Evolutionary conservation across 768 basidiomycete species (phyloP), one percentile per base, ranked within the genome.

Genomic region (Pleurotus citrinopileatus): DNA sequence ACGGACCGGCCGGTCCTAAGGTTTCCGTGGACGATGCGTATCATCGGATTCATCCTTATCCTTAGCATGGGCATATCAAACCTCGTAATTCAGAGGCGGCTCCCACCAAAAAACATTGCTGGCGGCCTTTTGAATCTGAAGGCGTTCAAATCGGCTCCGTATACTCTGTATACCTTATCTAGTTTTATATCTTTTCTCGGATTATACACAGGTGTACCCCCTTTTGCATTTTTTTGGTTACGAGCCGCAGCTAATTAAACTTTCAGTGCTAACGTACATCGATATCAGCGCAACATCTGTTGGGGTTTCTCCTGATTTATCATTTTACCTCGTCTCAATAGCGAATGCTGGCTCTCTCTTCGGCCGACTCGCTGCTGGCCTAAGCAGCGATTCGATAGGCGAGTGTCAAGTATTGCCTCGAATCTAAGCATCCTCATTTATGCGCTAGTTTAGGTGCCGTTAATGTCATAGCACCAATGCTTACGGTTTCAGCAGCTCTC

Each of bases 1-100:
- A 17, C 19, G 9, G 10, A 17, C 34, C 23, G 54, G 6, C 27
- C 40, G 5, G 7, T 32, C 28, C 37, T 7, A 40, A 86, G 85
- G 3, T 89, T 89, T 66, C 73, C 75, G 43, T 88, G 86, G 87
- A 82, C 87, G 0, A 78, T 87, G 75, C 77, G 86, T 9, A 77
- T 84, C 42, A 67, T 88, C 40, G 85, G 76, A 3, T 83, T 87
- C 59, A 78, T 86, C 17, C 57, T 86, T 3, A 52, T 83, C 4
- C 56, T 71, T 20, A 63, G 74, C 8, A 69, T 88, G 8, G 76
- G 76, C 2, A 57, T 80, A 25, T 72, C 78, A 4, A 86, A 82
- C 63, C 55, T 84, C 32, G 58, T 58, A 6, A n/a, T 73, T 19
- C 61, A 71, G 56, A 73, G 81, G 47, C 74, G 84, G 2, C 69